Evolutionary conservation across 805 yeast species (phyloP).

Genomic region (Isabelozyma rhagii): DNA sequence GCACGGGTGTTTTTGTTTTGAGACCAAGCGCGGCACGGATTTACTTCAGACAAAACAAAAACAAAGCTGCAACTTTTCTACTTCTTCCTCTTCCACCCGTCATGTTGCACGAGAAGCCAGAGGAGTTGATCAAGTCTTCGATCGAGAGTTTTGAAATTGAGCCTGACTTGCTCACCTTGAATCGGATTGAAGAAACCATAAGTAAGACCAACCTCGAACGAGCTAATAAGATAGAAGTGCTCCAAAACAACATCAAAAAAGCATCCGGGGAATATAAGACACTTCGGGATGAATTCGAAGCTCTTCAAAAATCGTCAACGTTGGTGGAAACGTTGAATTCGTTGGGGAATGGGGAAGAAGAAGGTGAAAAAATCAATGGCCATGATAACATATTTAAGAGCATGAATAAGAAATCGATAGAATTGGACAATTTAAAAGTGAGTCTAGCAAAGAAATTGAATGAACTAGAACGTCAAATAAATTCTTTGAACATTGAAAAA

Average conservation of each 20-base stretch:
- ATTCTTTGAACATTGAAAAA: slow-evolving; percentile 25
- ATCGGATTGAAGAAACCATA: slow-evolving; percentile 40
- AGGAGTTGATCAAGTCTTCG: slow-evolving; percentile 36
- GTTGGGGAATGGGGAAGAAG: slow-evolving; percentile 14
- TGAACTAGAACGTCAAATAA: slow-evolving; percentile 44
- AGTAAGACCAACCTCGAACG: slow-evolving; percentile 25
- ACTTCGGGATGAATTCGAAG: slow-evolving; percentile 12
- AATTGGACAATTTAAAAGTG: slow-evolving; percentile 46
- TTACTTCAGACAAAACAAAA: neutral
- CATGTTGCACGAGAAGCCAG: slow-evolving; percentile 32
- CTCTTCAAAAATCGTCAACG: slow-evolving; percentile 6
- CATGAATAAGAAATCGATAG: slow-evolving; percentile 23
- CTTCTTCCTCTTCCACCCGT: neutral
- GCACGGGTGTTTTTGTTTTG: neutral
- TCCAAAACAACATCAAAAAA: slow-evolving; percentile 5
- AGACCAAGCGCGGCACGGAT: neutral
- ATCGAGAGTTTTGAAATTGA: slow-evolving; percentile 50
- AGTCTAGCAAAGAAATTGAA: slow-evolving; percentile 51
- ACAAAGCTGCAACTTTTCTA: neutral
- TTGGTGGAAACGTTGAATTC: slow-evolving; percentile 10
- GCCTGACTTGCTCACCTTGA: slow-evolving; percentile 46
- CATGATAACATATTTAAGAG: slow-evolving; percentile 22
- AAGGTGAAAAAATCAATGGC: slow-evolving; percentile 5
- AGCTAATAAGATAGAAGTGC: slow-evolving; percentile 14
- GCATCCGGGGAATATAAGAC: slow-evolving; percentile 6